phyloP scores from a whole-genome alignment of 2,329 filamentous ascomycete species.

The Epichloe baconii region DNA sequence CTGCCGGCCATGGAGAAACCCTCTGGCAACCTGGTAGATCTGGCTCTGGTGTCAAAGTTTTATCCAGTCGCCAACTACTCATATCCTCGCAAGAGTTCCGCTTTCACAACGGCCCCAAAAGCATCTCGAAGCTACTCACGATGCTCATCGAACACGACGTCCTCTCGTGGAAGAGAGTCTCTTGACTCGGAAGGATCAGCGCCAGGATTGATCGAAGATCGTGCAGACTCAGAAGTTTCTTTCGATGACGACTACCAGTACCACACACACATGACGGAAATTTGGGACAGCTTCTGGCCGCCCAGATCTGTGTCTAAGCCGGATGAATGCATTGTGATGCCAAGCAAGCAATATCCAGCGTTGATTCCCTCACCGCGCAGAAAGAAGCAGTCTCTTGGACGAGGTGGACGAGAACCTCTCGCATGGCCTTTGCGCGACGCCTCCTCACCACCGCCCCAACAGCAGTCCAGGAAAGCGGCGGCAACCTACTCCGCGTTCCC shows the following conservation, averaged over 20 bases:
- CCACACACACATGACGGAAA: conserved; percentile 28
- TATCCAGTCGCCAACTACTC: conserved; percentile 28
- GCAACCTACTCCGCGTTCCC: conserved; percentile 30
- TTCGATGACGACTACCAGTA: conserved; percentile 38
- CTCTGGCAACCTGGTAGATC: conserved; percentile 22
- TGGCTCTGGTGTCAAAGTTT: conserved; percentile 27
- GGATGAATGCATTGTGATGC: conserved; percentile 6
- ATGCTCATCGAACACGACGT: conserved; percentile 1
- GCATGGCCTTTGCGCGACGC: conserved; percentile 16
- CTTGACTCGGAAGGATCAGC: conserved; percentile 32
- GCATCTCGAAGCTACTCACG: neutral
- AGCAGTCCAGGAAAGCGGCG: conserved; percentile 11
- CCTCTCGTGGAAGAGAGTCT: conserved; percentile 11
- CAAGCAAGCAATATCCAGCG: conserved; percentile 19
- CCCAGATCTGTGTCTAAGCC: neutral
- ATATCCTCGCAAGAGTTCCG: conserved; percentile 20
- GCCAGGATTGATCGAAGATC: conserved; percentile 37
- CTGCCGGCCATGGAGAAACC: conserved; percentile 20
- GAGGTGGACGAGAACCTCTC: conserved; percentile 9
- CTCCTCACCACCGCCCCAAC: conserved; percentile 3
- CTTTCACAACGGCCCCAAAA: neutral
- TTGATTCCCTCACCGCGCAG: conserved; percentile 17
- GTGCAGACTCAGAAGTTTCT: conserved; percentile 36
- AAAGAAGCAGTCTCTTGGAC: neutral
- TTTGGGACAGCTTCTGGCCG: conserved; percentile 40